A percentile compares a stretch with the other conserved stretches of the same genome.
phyloP scores from a whole-genome alignment of 2,329 filamentous ascomycete genomes.

The Lachnellula willkommii region DNA sequence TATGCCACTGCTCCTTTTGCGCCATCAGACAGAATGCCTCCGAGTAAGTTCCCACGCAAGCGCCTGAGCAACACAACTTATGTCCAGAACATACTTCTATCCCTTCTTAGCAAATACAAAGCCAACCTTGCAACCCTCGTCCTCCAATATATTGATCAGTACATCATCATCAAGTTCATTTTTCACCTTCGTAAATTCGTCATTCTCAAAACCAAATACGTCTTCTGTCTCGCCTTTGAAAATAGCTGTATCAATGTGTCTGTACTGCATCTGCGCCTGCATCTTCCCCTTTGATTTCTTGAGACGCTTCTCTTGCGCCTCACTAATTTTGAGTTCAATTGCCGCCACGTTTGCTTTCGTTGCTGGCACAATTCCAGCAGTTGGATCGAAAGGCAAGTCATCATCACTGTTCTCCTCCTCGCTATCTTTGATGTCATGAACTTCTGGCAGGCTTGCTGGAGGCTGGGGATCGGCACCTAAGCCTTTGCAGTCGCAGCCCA shows the following conservation, averaged over 20 bases:
- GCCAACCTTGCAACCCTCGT: conserved; percentile 37
- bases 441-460: conserved; percentile 15
- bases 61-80: conserved; percentile 13
- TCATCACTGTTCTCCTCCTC: conserved; percentile 30
- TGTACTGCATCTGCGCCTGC: conserved; percentile 48
- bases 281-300: conserved; percentile 36
- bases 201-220: conserved; percentile 28
- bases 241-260: conserved; percentile 43
- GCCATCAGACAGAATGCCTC: neutral
- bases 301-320: conserved; percentile 26
- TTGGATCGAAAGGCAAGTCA: conserved; percentile 22
- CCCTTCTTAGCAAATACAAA: conserved; percentile 44
- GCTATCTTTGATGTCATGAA: conserved; percentile 10
- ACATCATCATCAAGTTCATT: conserved; percentile 44
- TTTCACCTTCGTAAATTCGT: conserved; percentile 32
- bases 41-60: neutral
- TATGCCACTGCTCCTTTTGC: neutral
- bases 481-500: conserved; percentile 59
- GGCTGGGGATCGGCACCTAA: conserved; percentile 34
- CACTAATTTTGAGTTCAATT: conserved; percentile 38
- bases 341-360: conserved; percentile 42
- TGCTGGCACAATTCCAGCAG: conserved; percentile 32
- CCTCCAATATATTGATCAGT: conserved; percentile 43
- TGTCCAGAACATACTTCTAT: conserved; percentile 3
- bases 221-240: conserved; percentile 32